Base-by-base conservation (phyloP, 1,139 yeast genomes). In the Arxiozyma slooffiae region DNA sequence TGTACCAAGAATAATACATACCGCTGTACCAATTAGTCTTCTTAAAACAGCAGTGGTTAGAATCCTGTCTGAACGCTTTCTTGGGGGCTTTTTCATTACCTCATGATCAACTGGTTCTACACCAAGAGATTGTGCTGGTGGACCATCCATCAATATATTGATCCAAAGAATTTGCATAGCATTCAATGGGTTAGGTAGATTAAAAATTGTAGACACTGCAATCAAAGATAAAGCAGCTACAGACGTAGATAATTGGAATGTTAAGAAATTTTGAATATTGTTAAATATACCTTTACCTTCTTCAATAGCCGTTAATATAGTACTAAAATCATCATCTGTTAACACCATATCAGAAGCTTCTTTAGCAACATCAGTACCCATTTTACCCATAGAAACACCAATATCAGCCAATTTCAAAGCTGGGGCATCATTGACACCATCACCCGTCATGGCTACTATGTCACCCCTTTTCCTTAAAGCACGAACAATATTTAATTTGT, bases 81-180 rank as follows among this genome's bases (percentile, higher is more conserved):
- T 80, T 50, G 98, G 97, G 17, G 97, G 97, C 63, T 85, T 85
- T 55, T 77, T 79, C 97, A 92, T 90, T 41, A 92, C 95, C 64
- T 83, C 95, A 55, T 85, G 88, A 64, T 90, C 97, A 23, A 90
- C 97, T 1, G 97, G 95, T 70, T 92, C 98, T 36, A 92, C 97
- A 50, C 98, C 97, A 48, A 92, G 75, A 0, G 96, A 86, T 69
- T 92, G 98, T 0, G 98, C 98, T 4, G 98, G 98, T 8, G 98
- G 98, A 0, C 98, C 98, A 70, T 92, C 98, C 98, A 92, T 92
- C 56, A 92, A 76, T 53, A 92, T 92, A 66, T 92, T 90, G 66
- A 92, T 92, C 97, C 97, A 92, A 60, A 92, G 74, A 59, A 92
- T 92, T 72, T 92, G 97, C 97, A 92, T 92, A 23, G 98, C 97